Evolutionary conservation across 768 basidiomycete genomes (phyloP).

Genomic region (Lepiota venenata): DNA sequence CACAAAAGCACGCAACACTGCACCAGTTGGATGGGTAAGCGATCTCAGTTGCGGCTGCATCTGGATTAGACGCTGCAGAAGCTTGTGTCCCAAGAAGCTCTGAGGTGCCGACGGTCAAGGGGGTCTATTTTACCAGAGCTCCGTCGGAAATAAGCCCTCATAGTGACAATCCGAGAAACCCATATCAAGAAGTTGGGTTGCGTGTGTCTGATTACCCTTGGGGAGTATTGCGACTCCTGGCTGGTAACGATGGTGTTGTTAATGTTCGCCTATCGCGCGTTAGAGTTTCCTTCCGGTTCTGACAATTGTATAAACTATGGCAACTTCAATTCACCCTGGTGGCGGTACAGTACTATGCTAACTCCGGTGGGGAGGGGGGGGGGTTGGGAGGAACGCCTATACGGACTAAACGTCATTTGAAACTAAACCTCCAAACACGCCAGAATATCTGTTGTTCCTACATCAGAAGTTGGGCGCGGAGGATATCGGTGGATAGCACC

Average conservation of each 20-base stretch:
- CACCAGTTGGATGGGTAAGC: not conserved
- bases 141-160: not conserved
- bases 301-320: too few relatives aligned
- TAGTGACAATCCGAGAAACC: not conserved
- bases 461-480: not conserved
- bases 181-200: not conserved
- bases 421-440: conserved; percentile 22
- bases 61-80: not conserved
- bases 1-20: too few relatives aligned
- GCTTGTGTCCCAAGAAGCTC: too few relatives aligned
- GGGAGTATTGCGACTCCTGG: not conserved
- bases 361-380: too few relatives aligned
- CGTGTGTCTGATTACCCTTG: not conserved
- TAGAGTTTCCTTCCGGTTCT: too few relatives aligned
- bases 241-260: too few relatives aligned
- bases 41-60: not conserved
- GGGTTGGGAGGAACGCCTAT: too few relatives aligned
- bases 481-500: not conserved
- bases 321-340: too few relatives aligned
- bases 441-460: conserved; percentile 3
- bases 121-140: not conserved
- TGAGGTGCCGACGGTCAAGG: conserved; percentile 7
- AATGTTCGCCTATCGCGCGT: too few relatives aligned
- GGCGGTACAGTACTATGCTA: too few relatives aligned
- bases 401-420: conserved; percentile 23